These are phyloP conservation scores for Knufia fluminis DNA, from an alignment of 2,329 filamentous ascomycete species.

Conservation along the genomic window DNA sequence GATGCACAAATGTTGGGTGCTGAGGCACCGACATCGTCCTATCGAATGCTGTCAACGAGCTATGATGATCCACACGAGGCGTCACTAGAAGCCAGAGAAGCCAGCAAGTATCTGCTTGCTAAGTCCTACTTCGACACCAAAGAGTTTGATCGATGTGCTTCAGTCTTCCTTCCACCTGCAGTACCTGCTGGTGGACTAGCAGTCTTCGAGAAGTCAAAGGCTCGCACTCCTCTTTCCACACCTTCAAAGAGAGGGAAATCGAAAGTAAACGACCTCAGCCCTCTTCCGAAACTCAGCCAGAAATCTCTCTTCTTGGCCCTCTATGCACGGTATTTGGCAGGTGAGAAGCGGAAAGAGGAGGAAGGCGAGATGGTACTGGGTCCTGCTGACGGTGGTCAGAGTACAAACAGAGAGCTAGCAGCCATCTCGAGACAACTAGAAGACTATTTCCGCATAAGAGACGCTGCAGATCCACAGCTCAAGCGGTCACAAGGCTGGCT, in stretches of 20 bases:
- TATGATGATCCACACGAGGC: constrained; percentile 64
- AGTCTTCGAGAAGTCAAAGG: constrained; percentile 35
- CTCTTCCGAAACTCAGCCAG: constrained; percentile 58
- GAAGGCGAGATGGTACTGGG: constrained; percentile 96
- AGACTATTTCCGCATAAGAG: constrained; percentile 64
- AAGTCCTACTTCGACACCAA: constrained; percentile 93
- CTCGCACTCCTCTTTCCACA: constrained; percentile 29
- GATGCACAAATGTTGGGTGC: constrained; percentile 51
- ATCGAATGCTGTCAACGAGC: constrained; percentile 39
- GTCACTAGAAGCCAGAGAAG: constrained; percentile 65
- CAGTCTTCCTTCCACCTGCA: constrained; percentile 76
- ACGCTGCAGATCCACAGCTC: constrained; percentile 18
- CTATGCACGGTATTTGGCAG: constrained; percentile 85
- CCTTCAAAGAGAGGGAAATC: constrained; percentile 55
- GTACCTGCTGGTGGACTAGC: constrained; percentile 58
- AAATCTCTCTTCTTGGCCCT: constrained; percentile 85
- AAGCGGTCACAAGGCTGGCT: constrained; percentile 67
- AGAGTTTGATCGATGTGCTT: constrained; percentile 87
- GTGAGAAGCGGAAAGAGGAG: constrained; percentile 93
- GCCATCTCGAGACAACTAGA: constrained; percentile 67
- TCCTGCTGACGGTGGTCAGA: constrained; percentile 76
- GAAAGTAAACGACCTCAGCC: constrained; percentile 30
- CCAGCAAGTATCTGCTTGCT: constrained; percentile 76
- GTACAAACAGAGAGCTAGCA: constrained; percentile 74
- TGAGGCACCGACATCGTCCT: constrained; percentile 40